These are phyloP conservation scores for Amoebophrya sp. DNA, from an alignment of 169 alveolate genomes.

Conservation along the genomic window DNA sequence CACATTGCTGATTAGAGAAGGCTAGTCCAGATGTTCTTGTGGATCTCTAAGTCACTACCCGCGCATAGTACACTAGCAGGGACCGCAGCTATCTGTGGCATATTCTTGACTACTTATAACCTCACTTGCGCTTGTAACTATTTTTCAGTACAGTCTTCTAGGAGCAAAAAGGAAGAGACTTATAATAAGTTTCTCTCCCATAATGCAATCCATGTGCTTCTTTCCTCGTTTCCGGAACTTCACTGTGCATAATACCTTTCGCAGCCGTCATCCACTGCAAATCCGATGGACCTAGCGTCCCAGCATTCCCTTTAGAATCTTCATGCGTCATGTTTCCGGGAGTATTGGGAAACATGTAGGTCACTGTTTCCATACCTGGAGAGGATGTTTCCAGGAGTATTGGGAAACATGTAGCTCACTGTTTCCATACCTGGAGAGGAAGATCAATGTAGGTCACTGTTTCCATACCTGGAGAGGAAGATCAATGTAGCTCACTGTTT, in stretches of 20 bases:
- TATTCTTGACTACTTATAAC: too few species aligned
- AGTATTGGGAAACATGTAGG: not conserved
- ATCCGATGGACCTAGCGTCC: not conserved
- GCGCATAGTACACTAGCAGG: too few species aligned
- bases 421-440: conserved; percentile 9
- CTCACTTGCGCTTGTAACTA: too few species aligned
- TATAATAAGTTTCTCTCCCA: too few species aligned
- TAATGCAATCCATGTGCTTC: conserved; percentile 27
- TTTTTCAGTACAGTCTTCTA: too few species aligned
- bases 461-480: too few species aligned
- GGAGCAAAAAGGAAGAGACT: too few species aligned
- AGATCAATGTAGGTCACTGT: conserved; percentile 6
- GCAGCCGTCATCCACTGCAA: conserved; percentile 35
- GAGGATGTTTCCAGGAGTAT: not conserved
- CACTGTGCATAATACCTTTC: conserved; percentile 20
- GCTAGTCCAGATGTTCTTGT: too few species aligned
- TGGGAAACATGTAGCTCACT: not conserved
- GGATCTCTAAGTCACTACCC: too few species aligned
- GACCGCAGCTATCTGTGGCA: too few species aligned
- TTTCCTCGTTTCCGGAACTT: not conserved
- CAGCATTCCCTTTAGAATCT: conserved; percentile 20
- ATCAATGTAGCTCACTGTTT: not conserved
- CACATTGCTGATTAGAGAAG: too few species aligned
- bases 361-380: not conserved
- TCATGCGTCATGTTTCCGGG: conserved; percentile 25